phyloP scores from a whole-genome alignment of 2,329 filamentous ascomycete genomes.

The Dothideomycetidae sp. region DNA sequence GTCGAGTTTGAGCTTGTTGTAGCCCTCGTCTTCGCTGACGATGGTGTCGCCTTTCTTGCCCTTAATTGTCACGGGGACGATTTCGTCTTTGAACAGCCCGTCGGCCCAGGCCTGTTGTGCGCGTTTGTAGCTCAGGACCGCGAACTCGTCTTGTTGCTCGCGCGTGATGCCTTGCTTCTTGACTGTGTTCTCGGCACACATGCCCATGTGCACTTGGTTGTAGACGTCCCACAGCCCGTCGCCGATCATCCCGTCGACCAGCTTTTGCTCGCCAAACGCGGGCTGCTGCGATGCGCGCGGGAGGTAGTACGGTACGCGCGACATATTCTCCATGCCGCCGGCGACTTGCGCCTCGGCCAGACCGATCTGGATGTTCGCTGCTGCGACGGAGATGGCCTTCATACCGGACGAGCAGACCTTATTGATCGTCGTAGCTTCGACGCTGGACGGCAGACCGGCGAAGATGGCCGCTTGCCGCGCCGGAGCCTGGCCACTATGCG shows the following conservation, averaged over 20 bases:
- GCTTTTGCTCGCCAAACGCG: constrained; percentile 70
- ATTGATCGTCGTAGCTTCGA: constrained; percentile 89
- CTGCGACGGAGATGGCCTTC: constrained; percentile 80
- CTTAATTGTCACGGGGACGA: constrained; percentile 75
- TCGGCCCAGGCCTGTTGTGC: constrained; percentile 80
- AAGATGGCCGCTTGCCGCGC: constrained; percentile 84
- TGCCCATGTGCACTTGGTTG: constrained; percentile 94
- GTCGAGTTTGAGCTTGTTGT: constrained; percentile 70
- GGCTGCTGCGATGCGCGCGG: constrained; percentile 69
- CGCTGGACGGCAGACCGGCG: constrained; percentile 63
- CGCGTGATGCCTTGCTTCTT: constrained; percentile 72
- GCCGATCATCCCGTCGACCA: constrained; percentile 86
- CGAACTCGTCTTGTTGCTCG: constrained; percentile 81
- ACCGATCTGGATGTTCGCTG: constrained; percentile 88
- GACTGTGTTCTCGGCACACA: constrained; percentile 86
- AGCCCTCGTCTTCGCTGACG: constrained; percentile 76
- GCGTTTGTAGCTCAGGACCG: constrained; percentile 76
- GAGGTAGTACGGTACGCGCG: constrained; percentile 79
- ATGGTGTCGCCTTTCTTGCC: constrained; percentile 69
- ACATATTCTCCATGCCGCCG: constrained; percentile 98
- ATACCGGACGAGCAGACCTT: constrained; percentile 95
- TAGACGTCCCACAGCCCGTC: constrained; percentile 95
- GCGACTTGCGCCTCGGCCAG: constrained; percentile 78
- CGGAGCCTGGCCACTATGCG: constrained; percentile 71
- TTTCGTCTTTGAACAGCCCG: constrained; percentile 74